Conservation (phyloP, 179 eudicot genomes). For the Silene vulgaris region DNA sequence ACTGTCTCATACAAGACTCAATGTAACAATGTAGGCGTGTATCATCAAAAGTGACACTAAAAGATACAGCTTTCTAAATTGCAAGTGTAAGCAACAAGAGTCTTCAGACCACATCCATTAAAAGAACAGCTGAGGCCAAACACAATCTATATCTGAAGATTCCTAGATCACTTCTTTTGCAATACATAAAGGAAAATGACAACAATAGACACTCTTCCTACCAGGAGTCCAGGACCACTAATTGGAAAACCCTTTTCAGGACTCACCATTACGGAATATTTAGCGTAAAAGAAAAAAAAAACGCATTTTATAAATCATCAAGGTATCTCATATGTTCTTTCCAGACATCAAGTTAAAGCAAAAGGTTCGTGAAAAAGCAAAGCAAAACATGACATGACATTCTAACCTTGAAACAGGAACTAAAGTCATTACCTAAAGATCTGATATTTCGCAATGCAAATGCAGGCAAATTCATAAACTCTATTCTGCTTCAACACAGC, state of each 20-base stretch:
- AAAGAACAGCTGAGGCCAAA: slow-evolving; percentile 2
- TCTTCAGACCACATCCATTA: not conserved
- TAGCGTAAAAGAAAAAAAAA: not conserved
- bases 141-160: slow-evolving; percentile 1
- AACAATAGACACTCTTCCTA: slow-evolving; percentile 5
- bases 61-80: not conserved
- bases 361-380: not conserved
- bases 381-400: not conserved
- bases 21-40: not conserved
- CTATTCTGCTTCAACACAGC: not conserved
- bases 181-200: not conserved
- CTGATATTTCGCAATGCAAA: not conserved
- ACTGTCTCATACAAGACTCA: not conserved
- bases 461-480: not conserved
- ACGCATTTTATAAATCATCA: not conserved
- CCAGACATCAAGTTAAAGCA: not conserved
- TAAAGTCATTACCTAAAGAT: not conserved
- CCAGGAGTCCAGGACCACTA: not conserved
- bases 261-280: not conserved
- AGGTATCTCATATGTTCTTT: not conserved
- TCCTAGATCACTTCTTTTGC: slow-evolving; percentile 1
- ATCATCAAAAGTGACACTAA: not conserved
- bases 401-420: not conserved
- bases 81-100: slow-evolving; percentile 5
- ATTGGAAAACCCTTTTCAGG: not conserved